phyloP scores from a whole-genome alignment of 1,284 basidiomycete genomes.

The Pisolithus thermaeus region DNA sequence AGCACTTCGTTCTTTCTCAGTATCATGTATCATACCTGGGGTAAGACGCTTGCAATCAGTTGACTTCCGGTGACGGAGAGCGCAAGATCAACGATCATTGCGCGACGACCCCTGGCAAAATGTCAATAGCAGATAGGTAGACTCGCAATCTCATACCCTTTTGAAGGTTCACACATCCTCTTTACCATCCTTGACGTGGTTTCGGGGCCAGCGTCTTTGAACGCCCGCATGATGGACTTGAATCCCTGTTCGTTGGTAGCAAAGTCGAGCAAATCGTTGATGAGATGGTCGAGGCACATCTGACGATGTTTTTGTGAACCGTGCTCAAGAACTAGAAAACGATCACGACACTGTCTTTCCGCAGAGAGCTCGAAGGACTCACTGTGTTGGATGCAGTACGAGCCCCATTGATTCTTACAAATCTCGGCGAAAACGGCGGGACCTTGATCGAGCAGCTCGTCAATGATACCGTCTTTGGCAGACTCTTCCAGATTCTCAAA shows the following conservation, averaged over 20 bases:
- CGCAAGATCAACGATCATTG: conserved; percentile 78
- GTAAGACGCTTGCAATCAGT: conserved; percentile 71
- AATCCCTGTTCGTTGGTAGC: conserved; percentile 75
- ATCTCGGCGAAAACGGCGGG: conserved; percentile 62
- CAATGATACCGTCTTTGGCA: conserved; percentile 75
- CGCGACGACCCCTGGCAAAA: conserved; percentile 55
- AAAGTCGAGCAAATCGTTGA: conserved; percentile 67
- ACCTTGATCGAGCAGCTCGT: conserved; percentile 71
- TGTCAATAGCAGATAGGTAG: conserved; percentile 9
- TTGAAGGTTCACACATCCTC: conserved; percentile 77
- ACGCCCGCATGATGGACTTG: conserved; percentile 76
- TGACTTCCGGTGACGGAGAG: conserved; percentile 79
- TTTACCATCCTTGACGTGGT: conserved; percentile 65
- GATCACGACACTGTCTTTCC: conserved; percentile 5
- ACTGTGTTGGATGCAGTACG: conserved; percentile 82
- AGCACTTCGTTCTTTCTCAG: conserved; percentile 3
- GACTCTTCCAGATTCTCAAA: conserved; percentile 80
- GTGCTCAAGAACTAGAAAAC: conserved; percentile 63
- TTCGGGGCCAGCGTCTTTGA: conserved; percentile 75
- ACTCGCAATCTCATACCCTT: conserved; percentile 45
- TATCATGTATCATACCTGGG: conserved; percentile 42
- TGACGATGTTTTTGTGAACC: conserved; percentile 66
- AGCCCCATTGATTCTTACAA: conserved; percentile 81
- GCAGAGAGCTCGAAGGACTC: conserved; percentile 20
- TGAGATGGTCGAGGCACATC: conserved; percentile 67